Percentiles rank a stretch among this genome's conserved stretches.
These are phyloP conservation scores for Tephrocybe sp. DNA, from an alignment of 768 basidiomycete species.

Conservation along the genomic window DNA sequence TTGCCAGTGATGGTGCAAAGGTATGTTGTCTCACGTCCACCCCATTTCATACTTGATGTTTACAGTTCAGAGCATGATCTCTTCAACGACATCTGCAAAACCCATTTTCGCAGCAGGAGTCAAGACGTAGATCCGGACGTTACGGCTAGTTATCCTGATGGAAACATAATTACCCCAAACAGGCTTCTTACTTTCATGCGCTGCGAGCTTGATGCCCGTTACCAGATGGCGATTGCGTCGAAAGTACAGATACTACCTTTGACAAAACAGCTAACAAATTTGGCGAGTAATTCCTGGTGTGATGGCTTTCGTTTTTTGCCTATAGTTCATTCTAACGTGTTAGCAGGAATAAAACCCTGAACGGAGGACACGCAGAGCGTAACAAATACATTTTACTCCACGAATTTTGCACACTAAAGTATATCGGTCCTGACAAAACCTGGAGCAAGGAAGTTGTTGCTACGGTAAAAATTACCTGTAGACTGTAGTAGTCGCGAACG, in stretches of 20 bases:
- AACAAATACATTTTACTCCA: constrained; percentile 99
- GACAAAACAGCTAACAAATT: constrained; percentile 90
- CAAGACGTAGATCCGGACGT: constrained; percentile 98
- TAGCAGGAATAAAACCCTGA: constrained; percentile 94
- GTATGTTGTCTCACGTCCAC: constrained; percentile 36
- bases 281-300: constrained; percentile 97
- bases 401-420: constrained; percentile 95
- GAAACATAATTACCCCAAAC: constrained; percentile 72
- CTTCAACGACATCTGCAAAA: constrained; percentile 94
- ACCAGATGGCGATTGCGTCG: constrained; percentile 94
- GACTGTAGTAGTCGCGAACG: no score
- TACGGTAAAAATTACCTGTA: no score
- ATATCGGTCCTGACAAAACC: constrained; percentile 93
- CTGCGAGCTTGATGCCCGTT: constrained; percentile 94
- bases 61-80: constrained; percentile 80
- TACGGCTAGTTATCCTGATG: constrained; percentile 87
- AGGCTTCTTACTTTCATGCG: constrained; percentile 84
- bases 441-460: constrained; percentile 72
- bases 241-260: constrained; percentile 94
- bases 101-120: constrained; percentile 81
- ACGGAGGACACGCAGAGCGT: constrained; percentile 96
- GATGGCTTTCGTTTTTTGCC: constrained; percentile 19
- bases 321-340: not conserved
- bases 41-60: not conserved
- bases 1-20: constrained; percentile 93